These are phyloP conservation scores for Xylaria grammica DNA, from an alignment of 495 filamentous ascomycete species.

Conservation along the genomic window DNA sequence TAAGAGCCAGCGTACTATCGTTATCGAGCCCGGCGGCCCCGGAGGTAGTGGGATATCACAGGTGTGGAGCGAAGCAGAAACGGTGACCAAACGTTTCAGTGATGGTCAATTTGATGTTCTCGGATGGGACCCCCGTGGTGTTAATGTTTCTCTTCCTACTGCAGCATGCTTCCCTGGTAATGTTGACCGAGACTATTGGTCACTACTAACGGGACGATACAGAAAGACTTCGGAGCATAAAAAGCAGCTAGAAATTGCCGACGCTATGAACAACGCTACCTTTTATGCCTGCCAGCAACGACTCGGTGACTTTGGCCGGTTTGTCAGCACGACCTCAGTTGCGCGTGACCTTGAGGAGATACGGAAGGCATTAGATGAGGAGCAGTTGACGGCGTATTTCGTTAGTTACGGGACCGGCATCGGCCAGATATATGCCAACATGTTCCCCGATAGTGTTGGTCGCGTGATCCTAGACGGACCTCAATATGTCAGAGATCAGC, in stretches of 20 bases:
- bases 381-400: constrained; percentile 64
- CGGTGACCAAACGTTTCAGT: constrained; percentile 44
- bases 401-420: constrained; percentile 74
- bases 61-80: constrained; percentile 42
- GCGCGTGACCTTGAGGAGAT: constrained; percentile 58
- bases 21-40: constrained; percentile 54
- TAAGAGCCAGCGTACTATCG: constrained; percentile 54
- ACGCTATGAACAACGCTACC: constrained; percentile 47
- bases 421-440: constrained; percentile 50
- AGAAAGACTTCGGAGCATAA: constrained; percentile 40
- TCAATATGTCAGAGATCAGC: constrained; percentile 56
- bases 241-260: constrained; percentile 43
- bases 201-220: constrained; percentile 43
- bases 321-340: constrained; percentile 50
- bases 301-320: constrained; percentile 48
- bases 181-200: constrained; percentile 49
- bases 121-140: constrained; percentile 62
- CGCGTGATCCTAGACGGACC: constrained; percentile 54
- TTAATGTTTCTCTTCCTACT: constrained; percentile 56
- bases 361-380: constrained; percentile 52
- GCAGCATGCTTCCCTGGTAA: constrained; percentile 56
- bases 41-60: constrained; percentile 51
- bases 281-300: constrained; percentile 50
- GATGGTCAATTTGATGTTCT: constrained; percentile 54
- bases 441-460: constrained; percentile 49